Evolutionary conservation across 768 basidiomycete species (phyloP).

Genomic region (Leccinum truebloodii): DNA sequence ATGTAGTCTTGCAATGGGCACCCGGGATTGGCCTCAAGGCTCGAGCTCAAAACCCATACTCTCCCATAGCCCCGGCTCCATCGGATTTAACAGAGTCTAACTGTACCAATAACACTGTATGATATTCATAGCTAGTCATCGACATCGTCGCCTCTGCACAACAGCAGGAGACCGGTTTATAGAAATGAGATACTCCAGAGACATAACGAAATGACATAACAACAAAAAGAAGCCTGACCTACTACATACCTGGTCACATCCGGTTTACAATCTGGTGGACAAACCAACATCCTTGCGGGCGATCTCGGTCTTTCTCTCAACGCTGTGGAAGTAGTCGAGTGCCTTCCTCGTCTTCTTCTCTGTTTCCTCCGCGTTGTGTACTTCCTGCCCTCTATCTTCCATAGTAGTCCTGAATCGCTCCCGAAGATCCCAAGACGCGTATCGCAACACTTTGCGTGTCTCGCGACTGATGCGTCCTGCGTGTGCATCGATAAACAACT

Average conservation of each 20-base stretch:
- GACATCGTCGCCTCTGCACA: slow-evolving; percentile 7
- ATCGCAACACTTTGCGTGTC: slow-evolving; percentile 88
- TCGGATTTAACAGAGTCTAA: background rate
- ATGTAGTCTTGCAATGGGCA: no score
- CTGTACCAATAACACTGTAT: background rate
- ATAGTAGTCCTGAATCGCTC: slow-evolving; percentile 79
- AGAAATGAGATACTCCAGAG: slow-evolving; percentile 14
- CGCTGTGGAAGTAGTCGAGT: slow-evolving; percentile 64
- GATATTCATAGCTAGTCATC: slow-evolving; percentile 1
- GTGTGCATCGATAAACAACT: slow-evolving; percentile 67
- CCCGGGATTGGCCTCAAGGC: no score
- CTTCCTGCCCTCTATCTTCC: slow-evolving; percentile 79
- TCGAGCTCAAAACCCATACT: no score
- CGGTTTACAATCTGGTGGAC: slow-evolving; percentile 12
- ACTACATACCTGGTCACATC: background rate
- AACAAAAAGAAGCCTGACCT: slow-evolving; percentile 4
- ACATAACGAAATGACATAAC: slow-evolving; percentile 12
- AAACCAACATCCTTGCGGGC: slow-evolving; percentile 34
- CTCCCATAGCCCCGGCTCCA: no score
- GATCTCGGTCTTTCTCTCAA: slow-evolving; percentile 45
- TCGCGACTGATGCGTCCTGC: slow-evolving; percentile 73
- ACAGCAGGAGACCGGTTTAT: slow-evolving; percentile 8
- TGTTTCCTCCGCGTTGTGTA: slow-evolving; percentile 71
- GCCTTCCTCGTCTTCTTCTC: slow-evolving; percentile 73
- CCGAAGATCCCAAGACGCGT: slow-evolving; percentile 88